Percentiles rank a stretch among this genome's conserved stretches.
Conservation (phyloP, 2,329 filamentous ascomycete species). For the Colletotrichum caudatum region DNA sequence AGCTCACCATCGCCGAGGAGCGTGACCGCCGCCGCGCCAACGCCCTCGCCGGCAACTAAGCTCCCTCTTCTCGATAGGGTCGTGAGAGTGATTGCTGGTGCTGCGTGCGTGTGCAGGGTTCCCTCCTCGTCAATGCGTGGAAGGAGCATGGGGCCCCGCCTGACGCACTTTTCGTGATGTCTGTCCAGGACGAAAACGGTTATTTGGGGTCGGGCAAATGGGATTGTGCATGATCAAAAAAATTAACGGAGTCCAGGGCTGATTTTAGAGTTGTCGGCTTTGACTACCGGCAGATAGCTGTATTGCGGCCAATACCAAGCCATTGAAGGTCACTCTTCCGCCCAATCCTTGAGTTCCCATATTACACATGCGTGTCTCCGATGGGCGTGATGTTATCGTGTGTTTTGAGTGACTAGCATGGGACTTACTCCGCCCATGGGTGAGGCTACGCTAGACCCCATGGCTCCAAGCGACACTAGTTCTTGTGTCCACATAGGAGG, state of each 20-base stretch:
- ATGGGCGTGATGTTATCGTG: background rate
- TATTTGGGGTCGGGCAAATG: conserved; percentile 41
- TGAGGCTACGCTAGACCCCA: background rate
- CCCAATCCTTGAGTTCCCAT: conserved; percentile 35
- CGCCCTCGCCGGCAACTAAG: conserved; percentile 64
- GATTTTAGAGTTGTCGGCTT: conserved; percentile 44
- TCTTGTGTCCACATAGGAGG: background rate
- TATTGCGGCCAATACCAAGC: conserved; percentile 43
- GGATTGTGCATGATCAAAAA: conserved; percentile 43
- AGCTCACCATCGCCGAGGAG: conserved; percentile 99
- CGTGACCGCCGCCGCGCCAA: conserved; percentile 92
- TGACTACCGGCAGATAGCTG: conserved; percentile 43
- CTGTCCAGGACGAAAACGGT: conserved; percentile 36
- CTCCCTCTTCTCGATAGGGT: conserved; percentile 33
- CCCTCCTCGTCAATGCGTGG: background rate
- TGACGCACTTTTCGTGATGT: conserved; percentile 36
- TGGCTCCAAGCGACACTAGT: background rate
- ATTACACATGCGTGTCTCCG: background rate
- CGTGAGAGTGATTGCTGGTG: conserved; percentile 30
- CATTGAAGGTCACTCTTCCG: conserved; percentile 43
- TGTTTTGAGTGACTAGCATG: background rate
- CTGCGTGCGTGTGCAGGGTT: conserved; percentile 9
- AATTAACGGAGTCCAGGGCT: conserved; percentile 44
- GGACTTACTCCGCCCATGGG: background rate
- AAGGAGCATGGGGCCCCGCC: background rate